These are phyloP conservation scores for Penicillium sp. DNA, from an alignment of 2,329 filamentous ascomycete genomes.

Conservation along the genomic window DNA sequence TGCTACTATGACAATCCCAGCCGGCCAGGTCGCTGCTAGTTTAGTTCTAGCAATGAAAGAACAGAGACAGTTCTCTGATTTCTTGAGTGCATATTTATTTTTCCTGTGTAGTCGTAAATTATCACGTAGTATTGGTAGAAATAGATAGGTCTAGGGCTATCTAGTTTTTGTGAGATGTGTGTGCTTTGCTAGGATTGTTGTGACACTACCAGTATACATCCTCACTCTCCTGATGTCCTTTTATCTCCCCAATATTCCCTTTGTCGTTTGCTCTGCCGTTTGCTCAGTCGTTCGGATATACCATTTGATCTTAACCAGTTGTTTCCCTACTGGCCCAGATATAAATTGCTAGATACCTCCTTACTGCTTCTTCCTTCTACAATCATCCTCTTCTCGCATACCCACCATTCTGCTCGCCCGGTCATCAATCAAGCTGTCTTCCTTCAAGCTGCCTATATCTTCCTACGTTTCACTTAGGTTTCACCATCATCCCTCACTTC, in stretches of 20 bases:
- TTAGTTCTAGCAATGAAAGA: conserved; percentile 21
- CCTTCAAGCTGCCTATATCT: background rate
- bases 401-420: background rate
- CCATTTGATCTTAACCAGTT: background rate
- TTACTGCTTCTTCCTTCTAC: background rate
- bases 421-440: background rate
- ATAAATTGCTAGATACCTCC: background rate
- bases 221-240: background rate
- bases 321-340: no score
- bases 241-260: background rate
- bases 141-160: background rate
- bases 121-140: background rate
- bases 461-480: background rate
- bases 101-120: background rate
- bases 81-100: conserved; percentile 1
- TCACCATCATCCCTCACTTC: background rate
- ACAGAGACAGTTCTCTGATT: conserved; percentile 10
- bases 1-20: conserved; percentile 5
- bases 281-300: no score
- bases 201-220: background rate
- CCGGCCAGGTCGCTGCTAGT: conserved; percentile 21
- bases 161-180: background rate
- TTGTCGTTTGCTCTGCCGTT: no score
- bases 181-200: background rate
- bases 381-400: background rate